Evolutionary conservation across 73 alveolate species (phyloP), one percentile per base, ranked within the genome.

Genomic region (Paramecium primaurelia): DNA sequence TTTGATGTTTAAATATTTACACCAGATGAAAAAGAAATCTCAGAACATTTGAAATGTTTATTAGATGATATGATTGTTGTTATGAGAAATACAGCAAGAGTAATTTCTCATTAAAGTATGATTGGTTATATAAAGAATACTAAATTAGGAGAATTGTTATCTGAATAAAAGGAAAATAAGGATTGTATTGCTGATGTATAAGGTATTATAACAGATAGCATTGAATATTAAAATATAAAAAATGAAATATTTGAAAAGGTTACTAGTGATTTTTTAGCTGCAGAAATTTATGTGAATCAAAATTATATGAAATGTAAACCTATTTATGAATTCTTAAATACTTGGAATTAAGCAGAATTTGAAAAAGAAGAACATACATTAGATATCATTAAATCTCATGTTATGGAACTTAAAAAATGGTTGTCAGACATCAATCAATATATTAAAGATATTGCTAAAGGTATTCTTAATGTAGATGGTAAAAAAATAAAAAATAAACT

Each of bases 21-120:
- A 51, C 99, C 99, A 6, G 92, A 97, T 86, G 97, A 97, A 47
- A 94, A 92, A 59, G 99, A 95, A 58, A 95, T 97, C 93, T 68
- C 92, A 30, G 95, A 95, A 12, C 68, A 84, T 51, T 88, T 97
- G 36, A 97, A 80, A 26, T 92, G 90, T 54, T 88, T 97, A 8
- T 92, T 97, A 6, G 94, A 95, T 59, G 98, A 93, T 40, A 96
- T 97, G 97, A 88, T 86, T 22, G 54, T 71, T 14, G 96, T 92
- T 8, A 86, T 95, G 83, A 75, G 92, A 77, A 95, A 93, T 36
- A 89, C 96, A 5, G 92, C 88, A 1, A 86, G 97, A 86, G 94
- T 96, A 34, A 94, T 94, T 10, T 49, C 90, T 18, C 95, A 93
- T 71, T 90, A 85, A 34, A 86, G 88, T 75, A 93, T 96, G 93